Percentiles rank a stretch among this genome's conserved stretches.
Evolutionary conservation across 495 filamentous ascomycete species (phyloP).

Genomic region (Aspergillus conjunctus): DNA sequence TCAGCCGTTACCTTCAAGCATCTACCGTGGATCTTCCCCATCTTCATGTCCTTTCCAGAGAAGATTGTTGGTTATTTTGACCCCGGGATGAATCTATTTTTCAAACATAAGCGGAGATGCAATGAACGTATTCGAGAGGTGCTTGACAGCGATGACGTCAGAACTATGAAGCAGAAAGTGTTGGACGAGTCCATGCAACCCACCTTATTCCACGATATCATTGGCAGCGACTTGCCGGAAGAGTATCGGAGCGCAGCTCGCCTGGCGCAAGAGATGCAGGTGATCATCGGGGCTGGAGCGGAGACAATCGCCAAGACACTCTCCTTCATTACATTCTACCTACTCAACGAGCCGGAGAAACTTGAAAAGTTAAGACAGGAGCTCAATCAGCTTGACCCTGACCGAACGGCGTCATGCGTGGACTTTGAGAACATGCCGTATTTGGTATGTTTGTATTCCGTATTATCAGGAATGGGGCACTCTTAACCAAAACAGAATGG

Average conservation of each 20-base stretch:
- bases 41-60: slow-evolving; percentile 31
- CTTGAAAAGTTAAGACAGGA: slow-evolving; percentile 35
- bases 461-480: too few relatives aligned
- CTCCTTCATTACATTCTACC: slow-evolving; percentile 42
- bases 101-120: slow-evolving; percentile 26
- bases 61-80: slow-evolving; percentile 25
- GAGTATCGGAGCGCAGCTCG: slow-evolving; percentile 35
- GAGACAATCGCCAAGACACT: slow-evolving; percentile 48
- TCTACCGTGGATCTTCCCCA: slow-evolving; percentile 31
- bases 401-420: slow-evolving; percentile 26
- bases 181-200: slow-evolving; percentile 24
- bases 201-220: slow-evolving; percentile 48
- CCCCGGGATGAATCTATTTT: slow-evolving; percentile 30
- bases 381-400: slow-evolving; percentile 23
- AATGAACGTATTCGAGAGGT: slow-evolving; percentile 14
- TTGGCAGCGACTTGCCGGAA: slow-evolving; percentile 43
- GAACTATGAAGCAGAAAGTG: slow-evolving; percentile 21
- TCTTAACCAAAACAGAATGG: too few relatives aligned
- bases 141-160: slow-evolving; percentile 6
- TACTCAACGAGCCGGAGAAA: slow-evolving; percentile 39
- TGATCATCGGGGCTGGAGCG: slow-evolving; percentile 49
- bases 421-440: slow-evolving; percentile 42
- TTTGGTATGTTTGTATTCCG: too few relatives aligned
- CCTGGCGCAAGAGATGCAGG: slow-evolving; percentile 45
- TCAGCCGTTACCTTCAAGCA: slow-evolving; percentile 29